Conservation (phyloP, 306 rosid species). For the Trifolium dubium region DNA sequence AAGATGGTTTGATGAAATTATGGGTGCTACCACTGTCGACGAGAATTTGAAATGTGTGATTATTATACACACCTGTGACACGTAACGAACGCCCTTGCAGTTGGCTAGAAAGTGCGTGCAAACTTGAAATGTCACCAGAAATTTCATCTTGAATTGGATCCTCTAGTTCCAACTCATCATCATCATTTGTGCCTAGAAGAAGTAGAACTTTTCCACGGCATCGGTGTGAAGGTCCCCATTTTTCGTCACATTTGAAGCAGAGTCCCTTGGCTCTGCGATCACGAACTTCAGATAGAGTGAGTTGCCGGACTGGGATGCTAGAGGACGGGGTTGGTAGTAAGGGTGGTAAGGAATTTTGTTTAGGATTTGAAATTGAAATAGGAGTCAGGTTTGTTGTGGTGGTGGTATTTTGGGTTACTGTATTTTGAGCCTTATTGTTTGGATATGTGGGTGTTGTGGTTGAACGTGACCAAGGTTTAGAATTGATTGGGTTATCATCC, state of each 20-base stretch:
- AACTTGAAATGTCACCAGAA: neutral
- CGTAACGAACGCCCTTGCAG: neutral
- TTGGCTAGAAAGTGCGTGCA: neutral
- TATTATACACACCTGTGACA: neutral
- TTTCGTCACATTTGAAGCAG: neutral
- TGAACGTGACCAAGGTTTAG: neutral
- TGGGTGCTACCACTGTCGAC: neutral
- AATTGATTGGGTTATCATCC: neutral
- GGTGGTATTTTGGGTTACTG: too few relatives aligned
- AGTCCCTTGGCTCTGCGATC: neutral
- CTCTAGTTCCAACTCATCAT: accelerated
- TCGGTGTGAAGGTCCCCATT: neutral
- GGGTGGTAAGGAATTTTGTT: accelerated
- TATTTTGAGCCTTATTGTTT: too few relatives aligned
- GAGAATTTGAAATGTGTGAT: neutral
- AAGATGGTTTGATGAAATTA: neutral
- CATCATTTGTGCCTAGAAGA: neutral
- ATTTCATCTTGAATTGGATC: neutral
- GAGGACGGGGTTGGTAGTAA: neutral
- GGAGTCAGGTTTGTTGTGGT: too few relatives aligned
- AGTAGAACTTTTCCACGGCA: neutral
- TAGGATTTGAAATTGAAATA: too few relatives aligned
- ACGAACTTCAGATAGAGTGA: accelerated
- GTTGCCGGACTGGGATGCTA: too few relatives aligned
- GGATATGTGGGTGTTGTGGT: too few relatives aligned